A percentile compares a stretch with the other conserved stretches of the same genome.
Evolutionary conservation across 257 asterid species (phyloP).

Genomic region (Nicotiana otophora): DNA sequence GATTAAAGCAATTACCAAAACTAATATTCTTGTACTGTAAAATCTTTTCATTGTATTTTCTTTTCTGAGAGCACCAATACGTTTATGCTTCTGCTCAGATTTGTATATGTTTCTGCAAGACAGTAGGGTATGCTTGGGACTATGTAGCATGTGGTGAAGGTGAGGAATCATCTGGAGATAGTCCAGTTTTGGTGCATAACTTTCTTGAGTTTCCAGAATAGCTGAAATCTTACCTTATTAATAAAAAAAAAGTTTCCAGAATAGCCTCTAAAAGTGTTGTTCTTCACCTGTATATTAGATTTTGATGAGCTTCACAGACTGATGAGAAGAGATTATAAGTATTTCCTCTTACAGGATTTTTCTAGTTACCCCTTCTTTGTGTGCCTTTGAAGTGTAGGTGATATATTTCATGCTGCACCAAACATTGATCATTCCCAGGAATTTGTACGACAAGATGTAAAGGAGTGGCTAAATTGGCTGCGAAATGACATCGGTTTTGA

Average conservation of each 20-base stretch:
- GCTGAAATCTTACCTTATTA: too few species aligned
- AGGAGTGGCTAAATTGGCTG: conserved; percentile 49
- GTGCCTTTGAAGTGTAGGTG: conserved; percentile 28
- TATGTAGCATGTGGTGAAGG: neutral
- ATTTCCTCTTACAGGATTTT: neutral
- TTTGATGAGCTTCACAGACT: neutral
- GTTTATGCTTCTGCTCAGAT: conserved; percentile 1
- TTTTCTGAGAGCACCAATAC: neutral
- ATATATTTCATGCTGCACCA: conserved; percentile 57
- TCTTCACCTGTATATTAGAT: neutral
- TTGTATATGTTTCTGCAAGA: neutral
- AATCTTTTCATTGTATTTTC: neutral
- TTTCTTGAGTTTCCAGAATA: neutral
- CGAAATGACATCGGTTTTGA: conserved; percentile 50
- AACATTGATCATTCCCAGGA: conserved; percentile 54
- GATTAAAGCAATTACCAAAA: neutral
- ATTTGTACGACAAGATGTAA: conserved; percentile 44
- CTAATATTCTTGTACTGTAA: neutral
- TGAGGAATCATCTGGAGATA: neutral
- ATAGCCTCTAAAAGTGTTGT: neutral
- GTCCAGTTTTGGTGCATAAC: neutral
- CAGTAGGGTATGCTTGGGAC: neutral
- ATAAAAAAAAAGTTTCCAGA: neutral
- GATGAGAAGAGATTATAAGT: neutral
- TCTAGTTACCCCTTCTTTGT: neutral